Conservation (phyloP, 768 basidiomycete species). For the Holtermannia corniformis region DNA sequence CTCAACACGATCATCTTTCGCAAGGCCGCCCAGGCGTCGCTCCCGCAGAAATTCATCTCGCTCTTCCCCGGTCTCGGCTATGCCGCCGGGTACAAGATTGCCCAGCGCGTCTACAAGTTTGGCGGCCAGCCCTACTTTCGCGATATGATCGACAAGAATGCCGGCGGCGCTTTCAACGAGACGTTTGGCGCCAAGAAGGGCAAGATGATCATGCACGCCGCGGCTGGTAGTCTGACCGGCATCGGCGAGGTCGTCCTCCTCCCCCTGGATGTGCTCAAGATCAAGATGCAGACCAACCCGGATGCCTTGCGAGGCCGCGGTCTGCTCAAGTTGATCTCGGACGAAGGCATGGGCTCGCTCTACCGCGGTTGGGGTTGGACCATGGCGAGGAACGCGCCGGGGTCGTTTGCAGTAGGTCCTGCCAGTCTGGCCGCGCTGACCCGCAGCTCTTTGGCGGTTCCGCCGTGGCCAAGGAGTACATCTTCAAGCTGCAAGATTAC, state of each 20-base stretch:
- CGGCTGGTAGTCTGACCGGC: slow-evolving; percentile 67
- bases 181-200: slow-evolving; percentile 89
- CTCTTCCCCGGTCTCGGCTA: slow-evolving; percentile 96
- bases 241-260: slow-evolving; percentile 99
- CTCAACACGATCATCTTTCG: slow-evolving; percentile 78
- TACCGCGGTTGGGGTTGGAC: slow-evolving; percentile 99
- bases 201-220: slow-evolving; percentile 89
- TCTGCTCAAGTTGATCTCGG: slow-evolving; percentile 73
- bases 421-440: neutral
- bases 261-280: slow-evolving; percentile 92
- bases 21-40: slow-evolving; percentile 60
- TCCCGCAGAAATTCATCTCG: slow-evolving; percentile 64
- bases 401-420: slow-evolving; percentile 76
- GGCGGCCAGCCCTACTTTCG: slow-evolving; percentile 98
- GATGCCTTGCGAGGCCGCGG: slow-evolving; percentile 96
- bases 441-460: slow-evolving; percentile 89
- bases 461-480: slow-evolving; percentile 85
- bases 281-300: slow-evolving; percentile 92
- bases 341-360: slow-evolving; percentile 73
- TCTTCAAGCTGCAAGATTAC: slow-evolving; percentile 80
- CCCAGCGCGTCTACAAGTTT: slow-evolving; percentile 93
- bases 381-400: slow-evolving; percentile 93
- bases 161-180: slow-evolving; percentile 69
- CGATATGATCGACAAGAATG: slow-evolving; percentile 74
- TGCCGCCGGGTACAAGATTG: slow-evolving; percentile 93